Conservation (phyloP, 208 protist genomes). For the Acanthamoeba culbertsoni region DNA sequence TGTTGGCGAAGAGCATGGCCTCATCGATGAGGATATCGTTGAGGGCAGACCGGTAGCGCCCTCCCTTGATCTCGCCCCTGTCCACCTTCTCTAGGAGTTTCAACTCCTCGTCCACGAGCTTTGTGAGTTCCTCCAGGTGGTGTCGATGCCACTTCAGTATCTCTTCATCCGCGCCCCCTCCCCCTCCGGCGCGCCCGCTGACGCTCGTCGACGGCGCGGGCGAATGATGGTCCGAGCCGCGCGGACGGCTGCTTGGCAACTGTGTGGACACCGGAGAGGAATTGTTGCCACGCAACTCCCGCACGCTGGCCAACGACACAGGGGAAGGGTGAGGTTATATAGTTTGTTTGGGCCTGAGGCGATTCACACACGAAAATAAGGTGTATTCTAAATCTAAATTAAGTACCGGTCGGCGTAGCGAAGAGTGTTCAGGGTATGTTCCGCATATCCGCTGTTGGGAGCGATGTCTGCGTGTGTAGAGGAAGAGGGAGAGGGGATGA, state of each 20-base stretch:
- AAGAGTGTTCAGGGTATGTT: constrained; percentile 98
- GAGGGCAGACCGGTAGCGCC: background rate
- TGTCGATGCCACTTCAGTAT: constrained; percentile 89
- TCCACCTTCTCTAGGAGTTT: constrained; percentile 90
- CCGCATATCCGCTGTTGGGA: constrained; percentile 87
- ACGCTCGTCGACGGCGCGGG: background rate
- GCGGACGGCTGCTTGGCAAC: background rate
- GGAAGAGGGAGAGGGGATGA: background rate
- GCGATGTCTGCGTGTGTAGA: constrained; percentile 89
- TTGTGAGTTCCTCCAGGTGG: constrained; percentile 93
- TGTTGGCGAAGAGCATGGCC: constrained; percentile 47
- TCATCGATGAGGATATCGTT: constrained; percentile 47
- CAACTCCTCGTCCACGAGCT: constrained; percentile 92
- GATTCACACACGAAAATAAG: too few relatives aligned
- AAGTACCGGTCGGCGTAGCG: constrained; percentile 93
- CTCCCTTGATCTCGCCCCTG: constrained; percentile 62
- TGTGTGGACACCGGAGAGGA: background rate
- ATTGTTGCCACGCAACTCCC: background rate
- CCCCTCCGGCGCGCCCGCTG: background rate
- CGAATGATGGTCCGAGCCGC: background rate
- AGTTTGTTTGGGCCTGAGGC: background rate
- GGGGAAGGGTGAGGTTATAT: background rate
- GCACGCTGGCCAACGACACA: background rate
- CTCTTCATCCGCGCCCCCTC: constrained; percentile 80
- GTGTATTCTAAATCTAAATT: background rate